Evolutionary conservation across 2,329 filamentous ascomycete genomes (phyloP), one percentile per base, ranked within the genome.

Genomic region (Colletotrichum orbiculare): DNA sequence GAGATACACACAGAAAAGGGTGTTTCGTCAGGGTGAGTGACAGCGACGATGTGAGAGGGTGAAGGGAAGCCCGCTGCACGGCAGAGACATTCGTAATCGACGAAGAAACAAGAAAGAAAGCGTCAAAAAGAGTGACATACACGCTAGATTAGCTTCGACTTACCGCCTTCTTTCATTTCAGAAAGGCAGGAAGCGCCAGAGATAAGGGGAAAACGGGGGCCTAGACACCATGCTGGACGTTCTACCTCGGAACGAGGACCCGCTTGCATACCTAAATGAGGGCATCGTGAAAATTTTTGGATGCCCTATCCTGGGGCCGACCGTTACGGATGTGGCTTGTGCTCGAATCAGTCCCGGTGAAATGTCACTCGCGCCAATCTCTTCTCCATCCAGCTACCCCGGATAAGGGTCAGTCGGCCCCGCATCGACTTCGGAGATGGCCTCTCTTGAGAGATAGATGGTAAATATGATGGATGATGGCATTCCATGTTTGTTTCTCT

Each of bases 251-350:
- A 15, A 13, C 42, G 13, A 15, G 4, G 62, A 39, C 42, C 63
- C 58, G 48, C 63, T 48, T 56, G 56, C 41, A 58, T 47, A 53
- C 41, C 58, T 47, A 53, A 62, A 65, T 62, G 63, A 65, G 63
- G 63, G 63, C 35, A 65, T 65, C 63, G 53, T 65, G 63, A 65
- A 65, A 65, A 65, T 48, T 62, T 64, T 56, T 47, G 46, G 52
- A 17, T n/a, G 47, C 63, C 63, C 52, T 65, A 62, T 57, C 63
- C 63, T 45, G 41, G 57, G 13, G 46, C 38, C 35, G 35, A 46
- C 25, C 15, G 43, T 10, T 17, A 47, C 53, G 8, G 39, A 39
- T 34, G 15, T 60, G 56, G 56, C 33, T 53, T 15, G 47, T 53
- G 48, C 48, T 43, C 34, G 10, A 15, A 10, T 37, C 10, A 46